These are phyloP conservation scores for Ophiocordyceps unilateralis DNA, from an alignment of 2,329 filamentous ascomycete species.

Conservation along the genomic window DNA sequence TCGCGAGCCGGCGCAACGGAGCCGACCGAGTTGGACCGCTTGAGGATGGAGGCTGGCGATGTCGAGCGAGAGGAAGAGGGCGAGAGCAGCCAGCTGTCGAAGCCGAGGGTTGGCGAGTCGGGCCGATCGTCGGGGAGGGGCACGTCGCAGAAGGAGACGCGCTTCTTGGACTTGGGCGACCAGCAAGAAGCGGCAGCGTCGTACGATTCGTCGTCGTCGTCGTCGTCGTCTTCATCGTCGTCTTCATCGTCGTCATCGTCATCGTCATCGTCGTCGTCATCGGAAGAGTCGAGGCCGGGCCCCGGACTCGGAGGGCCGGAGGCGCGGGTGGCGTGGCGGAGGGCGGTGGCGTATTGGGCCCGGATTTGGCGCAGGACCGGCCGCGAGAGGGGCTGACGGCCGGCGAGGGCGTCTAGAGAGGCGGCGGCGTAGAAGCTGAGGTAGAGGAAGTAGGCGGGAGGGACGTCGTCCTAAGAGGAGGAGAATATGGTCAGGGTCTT, in stretches of 20 bases:
- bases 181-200: too few relatives aligned
- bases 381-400: constrained; percentile 25
- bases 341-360: constrained; percentile 31
- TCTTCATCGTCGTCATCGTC: too few relatives aligned
- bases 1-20: constrained; percentile 1
- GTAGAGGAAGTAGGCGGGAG: constrained; percentile 39
- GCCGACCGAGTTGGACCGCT: neutral
- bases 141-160: constrained; percentile 19
- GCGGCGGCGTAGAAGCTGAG: constrained; percentile 44
- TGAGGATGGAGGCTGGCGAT: constrained; percentile 7
- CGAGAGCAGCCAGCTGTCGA: constrained; percentile 23
- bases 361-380: constrained; percentile 32
- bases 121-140: constrained; percentile 33
- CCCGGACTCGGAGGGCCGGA: neutral
- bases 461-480: constrained; percentile 17
- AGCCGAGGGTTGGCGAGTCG: constrained; percentile 42
- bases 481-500: neutral
- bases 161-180: constrained; percentile 17
- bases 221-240: too few relatives aligned
- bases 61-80: constrained; percentile 6
- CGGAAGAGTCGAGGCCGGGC: too few relatives aligned
- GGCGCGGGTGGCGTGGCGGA: constrained; percentile 21
- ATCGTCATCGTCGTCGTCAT: too few relatives aligned
- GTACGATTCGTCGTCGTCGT: too few relatives aligned
- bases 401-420: constrained; percentile 39